A percentile compares a stretch with the other conserved stretches of the same genome.
phyloP scores from a whole-genome alignment of 768 basidiomycete species.

The Chlorophyllum brunneum region DNA sequence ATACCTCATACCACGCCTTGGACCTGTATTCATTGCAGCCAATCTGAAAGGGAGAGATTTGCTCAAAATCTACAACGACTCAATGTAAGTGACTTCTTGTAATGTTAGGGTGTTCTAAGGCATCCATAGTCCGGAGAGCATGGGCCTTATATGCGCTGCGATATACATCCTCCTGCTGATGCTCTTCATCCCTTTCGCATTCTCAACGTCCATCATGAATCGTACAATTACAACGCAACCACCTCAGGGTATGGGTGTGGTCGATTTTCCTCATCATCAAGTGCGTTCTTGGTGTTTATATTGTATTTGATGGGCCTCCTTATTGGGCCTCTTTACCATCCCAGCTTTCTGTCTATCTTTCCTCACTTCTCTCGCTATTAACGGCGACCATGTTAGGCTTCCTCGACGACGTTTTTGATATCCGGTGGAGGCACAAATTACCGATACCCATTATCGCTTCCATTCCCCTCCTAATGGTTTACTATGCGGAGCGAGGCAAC shows the following conservation, averaged over 20 bases:
- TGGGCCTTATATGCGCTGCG: constrained; percentile 86
- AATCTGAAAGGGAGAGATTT: constrained; percentile 85
- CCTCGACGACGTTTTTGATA: constrained; percentile 96
- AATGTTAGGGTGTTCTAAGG: neutral
- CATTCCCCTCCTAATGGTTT: constrained; percentile 92
- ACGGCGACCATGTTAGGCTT: constrained; percentile 95
- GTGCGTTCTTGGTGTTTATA: constrained; percentile 32
- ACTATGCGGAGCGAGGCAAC: constrained; percentile 91
- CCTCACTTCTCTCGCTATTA: constrained; percentile 86
- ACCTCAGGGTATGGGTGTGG: constrained; percentile 59
- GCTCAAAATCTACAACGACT: constrained; percentile 72
- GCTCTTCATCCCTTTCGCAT: constrained; percentile 94
- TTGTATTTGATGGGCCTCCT: neutral
- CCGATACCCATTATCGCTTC: constrained; percentile 96
- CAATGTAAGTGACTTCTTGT: constrained; percentile 48
- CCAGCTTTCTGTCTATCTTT: constrained; percentile 88
- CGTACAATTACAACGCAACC: constrained; percentile 38
- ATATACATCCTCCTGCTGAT: constrained; percentile 86
- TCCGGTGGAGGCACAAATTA: constrained; percentile 96
- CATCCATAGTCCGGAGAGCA: constrained; percentile 78
- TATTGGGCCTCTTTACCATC: too few species aligned
- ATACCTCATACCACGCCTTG: constrained; percentile 80
- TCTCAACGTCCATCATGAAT: constrained; percentile 64
- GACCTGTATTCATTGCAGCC: constrained; percentile 74
- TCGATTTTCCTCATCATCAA: constrained; percentile 77